Evolutionary conservation across 805 yeast species (phyloP).

Genomic region (Schwanniomyces yamadae): DNA sequence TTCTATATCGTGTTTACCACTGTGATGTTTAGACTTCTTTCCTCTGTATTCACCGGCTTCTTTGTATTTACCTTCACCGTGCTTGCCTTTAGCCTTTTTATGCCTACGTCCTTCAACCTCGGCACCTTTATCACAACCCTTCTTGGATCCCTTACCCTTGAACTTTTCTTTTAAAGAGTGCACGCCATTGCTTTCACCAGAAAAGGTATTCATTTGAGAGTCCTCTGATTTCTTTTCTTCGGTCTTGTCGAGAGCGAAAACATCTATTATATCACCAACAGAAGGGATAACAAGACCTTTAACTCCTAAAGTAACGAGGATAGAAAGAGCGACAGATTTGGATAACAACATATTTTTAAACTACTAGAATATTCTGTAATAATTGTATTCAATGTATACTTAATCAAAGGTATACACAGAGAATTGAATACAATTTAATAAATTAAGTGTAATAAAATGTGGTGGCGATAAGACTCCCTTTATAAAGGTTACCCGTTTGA

Average conservation of each 20-base stretch:
- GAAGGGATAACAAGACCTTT: conserved; percentile 62
- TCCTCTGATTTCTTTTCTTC: conserved; percentile 8
- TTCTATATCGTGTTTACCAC: conserved; percentile 5
- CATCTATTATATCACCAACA: conserved; percentile 39
- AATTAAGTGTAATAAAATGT: neutral
- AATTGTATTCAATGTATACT: conserved; percentile 3
- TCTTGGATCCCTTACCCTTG: no score
- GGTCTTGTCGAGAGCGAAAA: conserved; percentile 22
- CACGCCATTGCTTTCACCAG: neutral
- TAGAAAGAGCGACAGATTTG: conserved; percentile 42
- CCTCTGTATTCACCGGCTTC: neutral
- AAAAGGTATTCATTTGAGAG: neutral
- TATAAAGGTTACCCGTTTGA: conserved; percentile 3
- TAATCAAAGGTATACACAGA: neutral
- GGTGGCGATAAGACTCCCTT: conserved; percentile 8
- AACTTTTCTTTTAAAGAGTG: neutral
- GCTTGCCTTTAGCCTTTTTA: conserved; percentile 1
- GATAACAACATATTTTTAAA: conserved; percentile 33
- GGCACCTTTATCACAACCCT: no score
- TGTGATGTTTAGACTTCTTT: neutral
- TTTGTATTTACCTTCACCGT: neutral
- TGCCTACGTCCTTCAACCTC: conserved; percentile 1
- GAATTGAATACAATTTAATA: conserved; percentile 3
- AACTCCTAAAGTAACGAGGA: conserved; percentile 40
- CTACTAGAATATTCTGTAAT: neutral